These are phyloP conservation scores for Tieghemiomyces parasiticus DNA, from an alignment of 192 early-diverging fungal species.

Conservation along the genomic window DNA sequence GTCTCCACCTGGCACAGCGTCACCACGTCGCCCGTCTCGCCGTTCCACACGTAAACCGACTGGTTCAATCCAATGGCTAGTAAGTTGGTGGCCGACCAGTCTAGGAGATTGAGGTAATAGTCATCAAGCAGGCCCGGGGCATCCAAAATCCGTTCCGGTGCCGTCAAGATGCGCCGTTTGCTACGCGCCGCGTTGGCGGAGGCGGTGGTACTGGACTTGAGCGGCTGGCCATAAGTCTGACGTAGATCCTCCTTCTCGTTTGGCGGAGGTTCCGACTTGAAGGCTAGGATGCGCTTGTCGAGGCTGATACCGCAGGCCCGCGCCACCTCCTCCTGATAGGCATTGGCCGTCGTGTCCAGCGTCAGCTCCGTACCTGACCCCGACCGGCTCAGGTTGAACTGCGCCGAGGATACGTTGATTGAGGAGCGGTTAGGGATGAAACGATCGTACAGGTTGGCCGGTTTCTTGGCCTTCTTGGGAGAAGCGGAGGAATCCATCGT, in stretches of 20 bases:
- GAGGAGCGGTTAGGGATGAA: conserved; percentile 73
- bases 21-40: conserved; percentile 44
- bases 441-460: conserved; percentile 46
- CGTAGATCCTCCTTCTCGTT: conserved; percentile 31
- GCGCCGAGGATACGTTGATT: conserved; percentile 49
- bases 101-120: conserved; percentile 89
- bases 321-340: conserved; percentile 68
- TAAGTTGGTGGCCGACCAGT: conserved; percentile 72
- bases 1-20: conserved; percentile 27
- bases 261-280: conserved; percentile 61
- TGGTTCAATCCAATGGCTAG: conserved; percentile 77
- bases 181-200: conserved; percentile 10
- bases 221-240: conserved; percentile 36
- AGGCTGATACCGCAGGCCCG: conserved; percentile 62
- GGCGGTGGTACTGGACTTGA: conserved; percentile 18
- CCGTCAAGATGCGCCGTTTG: conserved; percentile 58
- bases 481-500: background rate
- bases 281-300: conserved; percentile 66
- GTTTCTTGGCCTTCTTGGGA: conserved; percentile 6
- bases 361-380: conserved; percentile 1
- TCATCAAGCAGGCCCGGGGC: conserved; percentile 82
- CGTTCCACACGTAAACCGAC: conserved; percentile 87
- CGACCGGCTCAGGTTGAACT: conserved; percentile 46
- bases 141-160: conserved; percentile 75
- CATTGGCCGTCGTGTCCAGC: conserved; percentile 26